A percentile compares a stretch with the other conserved stretches of the same genome.
Conservation (phyloP, 371 early-diverging fungal genomes). For the Mucor velutinosus region DNA sequence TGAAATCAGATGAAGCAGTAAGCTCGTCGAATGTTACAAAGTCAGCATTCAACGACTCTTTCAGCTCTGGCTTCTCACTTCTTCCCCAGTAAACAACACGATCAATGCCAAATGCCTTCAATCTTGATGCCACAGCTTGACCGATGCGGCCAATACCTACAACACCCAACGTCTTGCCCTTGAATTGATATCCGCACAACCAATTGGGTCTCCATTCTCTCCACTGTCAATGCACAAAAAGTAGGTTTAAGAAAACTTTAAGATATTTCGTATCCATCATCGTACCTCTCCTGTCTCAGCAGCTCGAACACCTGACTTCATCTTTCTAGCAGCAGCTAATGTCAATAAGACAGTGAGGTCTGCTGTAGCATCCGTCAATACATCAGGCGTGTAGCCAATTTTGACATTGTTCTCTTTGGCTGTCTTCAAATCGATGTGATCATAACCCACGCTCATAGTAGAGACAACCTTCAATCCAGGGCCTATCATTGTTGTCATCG, state of each 20-base stretch:
- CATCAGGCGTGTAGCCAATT: constrained; percentile 89
- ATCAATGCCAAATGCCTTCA: constrained; percentile 72
- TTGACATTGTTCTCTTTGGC: constrained; percentile 50
- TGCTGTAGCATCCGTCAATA: constrained; percentile 88
- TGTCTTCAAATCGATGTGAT: constrained; percentile 72
- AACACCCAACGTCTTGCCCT: constrained; percentile 80
- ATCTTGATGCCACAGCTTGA: constrained; percentile 68
- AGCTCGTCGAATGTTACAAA: constrained; percentile 58
- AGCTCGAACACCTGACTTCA: constrained; percentile 65
- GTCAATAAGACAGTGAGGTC: constrained; percentile 80
- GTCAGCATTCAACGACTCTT: constrained; percentile 38
- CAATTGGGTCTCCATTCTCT: constrained; percentile 70
- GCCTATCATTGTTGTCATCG: constrained; percentile 22
- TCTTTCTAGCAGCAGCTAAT: constrained; percentile 71
- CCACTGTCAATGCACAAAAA: constrained; percentile 48
- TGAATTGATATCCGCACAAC: constrained; percentile 77
- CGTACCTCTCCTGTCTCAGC: constrained; percentile 55
- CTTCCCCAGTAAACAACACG: constrained; percentile 64
- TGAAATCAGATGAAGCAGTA: constrained; percentile 69
- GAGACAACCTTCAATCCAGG: constrained; percentile 65
- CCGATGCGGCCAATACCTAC: constrained; percentile 90
- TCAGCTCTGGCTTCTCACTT: constrained; percentile 33
- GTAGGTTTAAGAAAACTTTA: neutral
- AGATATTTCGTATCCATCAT: neutral
- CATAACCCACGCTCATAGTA: constrained; percentile 84